Percentiles rank a stretch among this genome's conserved stretches.
phyloP scores from a whole-genome alignment of 805 yeast genomes.

The Saccharomycodes ludwigii region DNA sequence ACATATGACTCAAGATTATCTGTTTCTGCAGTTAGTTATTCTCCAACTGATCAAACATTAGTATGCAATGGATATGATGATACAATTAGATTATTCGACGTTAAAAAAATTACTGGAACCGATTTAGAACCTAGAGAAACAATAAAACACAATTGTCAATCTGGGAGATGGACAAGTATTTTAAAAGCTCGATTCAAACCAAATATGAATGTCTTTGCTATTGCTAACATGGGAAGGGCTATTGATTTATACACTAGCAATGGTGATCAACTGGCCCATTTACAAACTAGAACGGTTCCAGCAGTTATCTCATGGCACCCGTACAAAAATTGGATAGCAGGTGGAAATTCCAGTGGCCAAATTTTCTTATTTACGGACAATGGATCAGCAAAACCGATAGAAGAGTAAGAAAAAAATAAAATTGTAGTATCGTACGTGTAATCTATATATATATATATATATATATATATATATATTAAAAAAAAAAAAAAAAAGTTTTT shows the following conservation, averaged over 20 bases:
- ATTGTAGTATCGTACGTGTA: too few species aligned
- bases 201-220: conserved; percentile 65
- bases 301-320: conserved; percentile 83
- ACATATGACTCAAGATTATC: conserved; percentile 65
- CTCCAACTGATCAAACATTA: conserved; percentile 43
- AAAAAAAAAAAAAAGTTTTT: too few species aligned
- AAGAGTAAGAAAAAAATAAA: too few species aligned
- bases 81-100: conserved; percentile 58
- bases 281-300: conserved; percentile 81
- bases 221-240: conserved; percentile 86
- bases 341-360: conserved; percentile 93
- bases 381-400: too few species aligned
- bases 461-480: background rate
- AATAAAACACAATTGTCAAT: conserved; percentile 83
- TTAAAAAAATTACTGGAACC: too few species aligned
- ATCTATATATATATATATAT: background rate
- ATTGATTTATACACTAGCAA: conserved; percentile 69
- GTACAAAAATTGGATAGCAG: conserved; percentile 77
- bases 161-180: conserved; percentile 95
- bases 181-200: conserved; percentile 80
- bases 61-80: conserved; percentile 94
- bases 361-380: conserved; percentile 42
- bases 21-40: conserved; percentile 76
- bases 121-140: conserved; percentile 49
- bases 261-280: conserved; percentile 70